These are phyloP conservation scores for Plectosphaerella plurivora DNA, from an alignment of 2,329 filamentous ascomycete species.

Conservation along the genomic window DNA sequence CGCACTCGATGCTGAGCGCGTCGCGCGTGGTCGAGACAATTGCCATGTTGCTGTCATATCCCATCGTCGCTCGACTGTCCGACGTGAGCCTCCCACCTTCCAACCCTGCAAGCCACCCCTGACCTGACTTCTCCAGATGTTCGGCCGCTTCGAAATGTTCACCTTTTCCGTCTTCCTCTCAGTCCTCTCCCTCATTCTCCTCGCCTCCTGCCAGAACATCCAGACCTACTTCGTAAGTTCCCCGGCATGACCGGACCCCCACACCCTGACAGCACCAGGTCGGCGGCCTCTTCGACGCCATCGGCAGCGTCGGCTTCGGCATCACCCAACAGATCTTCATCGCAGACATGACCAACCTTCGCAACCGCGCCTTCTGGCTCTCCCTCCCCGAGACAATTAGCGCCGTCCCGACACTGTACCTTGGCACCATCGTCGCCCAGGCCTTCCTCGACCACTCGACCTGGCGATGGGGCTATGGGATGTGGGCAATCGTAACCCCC, in stretches of 20 bases:
- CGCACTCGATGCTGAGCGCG: conserved; percentile 44
- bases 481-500: conserved; percentile 34
- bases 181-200: conserved; percentile 55
- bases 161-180: conserved; percentile 35
- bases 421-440: conserved; percentile 15
- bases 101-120: conserved; percentile 1
- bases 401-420: conserved; percentile 32
- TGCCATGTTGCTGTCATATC: conserved; percentile 48
- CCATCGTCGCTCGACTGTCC: conserved; percentile 55
- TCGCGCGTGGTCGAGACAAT: conserved; percentile 42
- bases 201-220: conserved; percentile 54
- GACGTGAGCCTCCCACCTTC: conserved; percentile 25
- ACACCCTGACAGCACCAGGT: conserved; percentile 17
- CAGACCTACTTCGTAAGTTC: conserved; percentile 56
- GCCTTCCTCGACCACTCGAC: conserved; percentile 27
- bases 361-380: conserved; percentile 38
- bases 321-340: conserved; percentile 33
- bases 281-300: conserved; percentile 56
- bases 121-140: conserved; percentile 33
- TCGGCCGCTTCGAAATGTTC: conserved; percentile 43
- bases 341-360: conserved; percentile 35
- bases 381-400: conserved; percentile 36
- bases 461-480: conserved; percentile 37
- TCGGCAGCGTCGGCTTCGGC: conserved; percentile 35
- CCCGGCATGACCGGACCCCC: conserved; percentile 22